phyloP scores from a whole-genome alignment of 2,329 filamentous ascomycete species.

The Xylariales sp. region DNA sequence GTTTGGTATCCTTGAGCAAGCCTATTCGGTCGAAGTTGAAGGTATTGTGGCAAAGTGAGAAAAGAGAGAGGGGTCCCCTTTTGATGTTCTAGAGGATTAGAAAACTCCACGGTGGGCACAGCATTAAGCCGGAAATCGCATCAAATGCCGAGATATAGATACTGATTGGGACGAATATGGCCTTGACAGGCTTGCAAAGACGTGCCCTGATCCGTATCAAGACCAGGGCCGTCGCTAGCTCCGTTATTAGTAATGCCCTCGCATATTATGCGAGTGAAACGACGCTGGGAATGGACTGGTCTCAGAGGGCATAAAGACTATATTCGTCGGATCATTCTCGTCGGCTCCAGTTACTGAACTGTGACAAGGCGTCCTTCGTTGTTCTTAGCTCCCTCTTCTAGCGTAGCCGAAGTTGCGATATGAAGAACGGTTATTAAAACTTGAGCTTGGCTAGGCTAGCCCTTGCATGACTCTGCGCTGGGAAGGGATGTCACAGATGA shows the following conservation, averaged over 20 bases:
- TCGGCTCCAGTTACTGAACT: neutral
- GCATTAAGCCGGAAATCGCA: conserved; percentile 47
- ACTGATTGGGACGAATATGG: conserved; percentile 43
- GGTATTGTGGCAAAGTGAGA: conserved; percentile 6
- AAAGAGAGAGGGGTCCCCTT: conserved; percentile 13
- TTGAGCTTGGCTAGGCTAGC: neutral
- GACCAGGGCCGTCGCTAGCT: conserved; percentile 21
- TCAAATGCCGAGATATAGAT: conserved; percentile 37
- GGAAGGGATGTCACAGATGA: neutral
- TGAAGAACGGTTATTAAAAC: neutral
- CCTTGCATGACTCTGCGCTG: neutral
- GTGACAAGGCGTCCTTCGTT: neutral
- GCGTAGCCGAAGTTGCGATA: neutral
- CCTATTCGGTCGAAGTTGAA: conserved; percentile 24
- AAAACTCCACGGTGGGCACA: conserved; percentile 38
- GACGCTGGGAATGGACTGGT: conserved; percentile 10
- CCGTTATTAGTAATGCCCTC: conserved; percentile 19
- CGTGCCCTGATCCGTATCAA: conserved; percentile 36
- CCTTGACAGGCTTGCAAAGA: conserved; percentile 44
- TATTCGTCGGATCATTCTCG: neutral
- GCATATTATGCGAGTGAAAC: conserved; percentile 31
- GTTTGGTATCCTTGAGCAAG: conserved; percentile 17
- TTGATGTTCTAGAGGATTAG: conserved; percentile 7
- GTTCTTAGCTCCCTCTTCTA: neutral
- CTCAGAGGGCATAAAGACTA: conserved; percentile 1